Evolutionary conservation across 164 flowering plant genomes (phyloP).

Genomic region (Nymphaea thermarum): DNA sequence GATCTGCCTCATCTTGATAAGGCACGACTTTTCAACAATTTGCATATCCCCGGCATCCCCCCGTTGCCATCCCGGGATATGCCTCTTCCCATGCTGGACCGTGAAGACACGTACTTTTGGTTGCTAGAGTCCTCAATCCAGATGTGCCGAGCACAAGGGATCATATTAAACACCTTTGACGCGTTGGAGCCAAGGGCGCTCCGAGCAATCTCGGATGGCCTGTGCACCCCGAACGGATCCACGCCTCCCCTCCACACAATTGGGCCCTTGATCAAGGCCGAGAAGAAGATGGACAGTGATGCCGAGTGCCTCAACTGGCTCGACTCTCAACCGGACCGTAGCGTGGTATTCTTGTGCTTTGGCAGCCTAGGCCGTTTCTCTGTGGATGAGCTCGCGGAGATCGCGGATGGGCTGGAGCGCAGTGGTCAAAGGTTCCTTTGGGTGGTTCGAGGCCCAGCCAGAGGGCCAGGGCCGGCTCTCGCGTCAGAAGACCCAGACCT

Average conservation of each 20-base stretch:
- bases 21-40: no score
- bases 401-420: slow-evolving; percentile 32
- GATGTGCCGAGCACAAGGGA: slow-evolving; percentile 8
- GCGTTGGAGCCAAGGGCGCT: slow-evolving; percentile 12
- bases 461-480: slow-evolving; percentile 4
- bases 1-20: no score
- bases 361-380: slow-evolving; percentile 30
- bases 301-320: slow-evolving; percentile 29
- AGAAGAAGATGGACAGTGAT: background rate
- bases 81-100: slow-evolving; percentile 9
- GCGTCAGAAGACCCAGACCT: slow-evolving; percentile 16
- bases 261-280: slow-evolving; percentile 17
- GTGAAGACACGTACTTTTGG: slow-evolving; percentile 3
- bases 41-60: slow-evolving; percentile 18
- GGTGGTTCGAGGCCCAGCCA: slow-evolving; percentile 27
- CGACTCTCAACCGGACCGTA: slow-evolving; percentile 21
- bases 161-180: slow-evolving; percentile 23
- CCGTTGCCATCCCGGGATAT: slow-evolving; percentile 10
- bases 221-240: slow-evolving; percentile 1
- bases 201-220: slow-evolving; percentile 7
- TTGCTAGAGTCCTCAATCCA: background rate
- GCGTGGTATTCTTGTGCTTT: slow-evolving; percentile 35
- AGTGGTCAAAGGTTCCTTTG: slow-evolving; percentile 32
- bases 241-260: slow-evolving; percentile 11
- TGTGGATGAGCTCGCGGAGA: slow-evolving; percentile 21